A percentile compares a stretch with the other conserved stretches of the same genome.
Evolutionary conservation across 495 filamentous ascomycete species (phyloP).

Genomic region (Talaromyces proteolyticus): DNA sequence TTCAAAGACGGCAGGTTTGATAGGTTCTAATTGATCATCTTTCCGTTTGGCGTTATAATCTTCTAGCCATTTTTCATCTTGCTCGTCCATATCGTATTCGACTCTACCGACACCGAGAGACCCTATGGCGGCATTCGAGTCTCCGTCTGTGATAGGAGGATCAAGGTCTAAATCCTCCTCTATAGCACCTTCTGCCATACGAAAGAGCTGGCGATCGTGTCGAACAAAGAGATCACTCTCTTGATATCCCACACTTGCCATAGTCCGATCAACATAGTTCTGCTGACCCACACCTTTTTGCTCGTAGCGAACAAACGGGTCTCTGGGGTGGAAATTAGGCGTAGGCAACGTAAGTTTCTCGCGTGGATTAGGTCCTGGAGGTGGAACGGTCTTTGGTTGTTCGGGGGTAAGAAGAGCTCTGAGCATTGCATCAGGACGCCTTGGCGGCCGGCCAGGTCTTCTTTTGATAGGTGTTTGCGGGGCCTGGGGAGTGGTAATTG

Average conservation of each 20-base stretch:
- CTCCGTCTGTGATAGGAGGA: constrained; percentile 53
- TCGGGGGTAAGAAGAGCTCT: constrained; percentile 53
- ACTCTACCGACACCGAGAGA: constrained; percentile 61
- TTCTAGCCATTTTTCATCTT: constrained; percentile 95
- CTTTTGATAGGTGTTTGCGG: constrained; percentile 44
- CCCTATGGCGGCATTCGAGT: constrained; percentile 43
- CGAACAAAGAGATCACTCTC: constrained; percentile 82
- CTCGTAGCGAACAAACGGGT: constrained; percentile 58
- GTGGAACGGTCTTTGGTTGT: constrained; percentile 51
- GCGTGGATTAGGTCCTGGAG: constrained; percentile 60
- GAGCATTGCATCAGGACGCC: constrained; percentile 55
- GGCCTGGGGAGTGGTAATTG: constrained; percentile 9
- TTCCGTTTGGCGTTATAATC: constrained; percentile 72
- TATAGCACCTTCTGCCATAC: constrained; percentile 66
- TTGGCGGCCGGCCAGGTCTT: constrained; percentile 55
- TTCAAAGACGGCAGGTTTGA: constrained; percentile 91
- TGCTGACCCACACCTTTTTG: constrained; percentile 53
- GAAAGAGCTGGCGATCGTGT: constrained; percentile 70
- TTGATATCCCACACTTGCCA: constrained; percentile 93
- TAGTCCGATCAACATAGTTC: constrained; percentile 79
- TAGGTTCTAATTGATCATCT: constrained; percentile 63
- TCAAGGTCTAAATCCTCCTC: constrained; percentile 79
- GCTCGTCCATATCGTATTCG: constrained; percentile 99
- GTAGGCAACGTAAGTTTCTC: constrained; percentile 62
- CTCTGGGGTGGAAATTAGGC: constrained; percentile 49